Evolutionary conservation across 352 stramenopile genomes (phyloP).

Genomic region (Pythium dissotocum): DNA sequence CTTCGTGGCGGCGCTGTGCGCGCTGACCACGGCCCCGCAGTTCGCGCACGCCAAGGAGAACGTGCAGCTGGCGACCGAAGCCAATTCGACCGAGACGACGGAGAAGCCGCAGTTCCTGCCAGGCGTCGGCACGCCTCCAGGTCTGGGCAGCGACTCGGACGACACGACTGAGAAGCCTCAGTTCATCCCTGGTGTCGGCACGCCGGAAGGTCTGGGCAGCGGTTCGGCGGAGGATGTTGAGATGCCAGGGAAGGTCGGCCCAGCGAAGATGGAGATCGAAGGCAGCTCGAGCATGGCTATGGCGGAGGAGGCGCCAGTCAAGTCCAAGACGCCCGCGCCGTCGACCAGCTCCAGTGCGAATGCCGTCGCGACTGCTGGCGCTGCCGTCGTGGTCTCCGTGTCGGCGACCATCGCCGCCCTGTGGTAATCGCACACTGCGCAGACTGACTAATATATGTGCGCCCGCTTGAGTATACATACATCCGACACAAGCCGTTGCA

Average conservation of each 20-base stretch:
- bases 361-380: background rate
- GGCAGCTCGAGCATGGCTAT: constrained; percentile 5
- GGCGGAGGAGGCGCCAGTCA: constrained; percentile 9
- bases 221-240: background rate
- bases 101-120: constrained; percentile 22
- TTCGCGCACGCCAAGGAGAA: background rate
- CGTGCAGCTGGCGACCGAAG: constrained; percentile 3
- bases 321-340: constrained; percentile 1
- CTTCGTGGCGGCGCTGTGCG: constrained; percentile 8
- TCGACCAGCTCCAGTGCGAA: constrained; percentile 4
- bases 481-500: background rate
- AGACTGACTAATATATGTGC: background rate
- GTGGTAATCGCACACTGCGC: background rate
- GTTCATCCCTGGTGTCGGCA: constrained; percentile 7
- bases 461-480: background rate
- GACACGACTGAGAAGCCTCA: constrained; percentile 6
- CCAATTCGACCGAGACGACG: background rate
- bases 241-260: background rate
- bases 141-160: constrained; percentile 9
- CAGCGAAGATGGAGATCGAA: constrained; percentile 4
- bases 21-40: constrained; percentile 6
- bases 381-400: constrained; percentile 10
- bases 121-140: constrained; percentile 19
- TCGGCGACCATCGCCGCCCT: constrained; percentile 6
- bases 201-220: background rate